Evolutionary conservation across 768 basidiomycete species (phyloP), one percentile per base, ranked within the genome.

Genomic region (Russula emetica): DNA sequence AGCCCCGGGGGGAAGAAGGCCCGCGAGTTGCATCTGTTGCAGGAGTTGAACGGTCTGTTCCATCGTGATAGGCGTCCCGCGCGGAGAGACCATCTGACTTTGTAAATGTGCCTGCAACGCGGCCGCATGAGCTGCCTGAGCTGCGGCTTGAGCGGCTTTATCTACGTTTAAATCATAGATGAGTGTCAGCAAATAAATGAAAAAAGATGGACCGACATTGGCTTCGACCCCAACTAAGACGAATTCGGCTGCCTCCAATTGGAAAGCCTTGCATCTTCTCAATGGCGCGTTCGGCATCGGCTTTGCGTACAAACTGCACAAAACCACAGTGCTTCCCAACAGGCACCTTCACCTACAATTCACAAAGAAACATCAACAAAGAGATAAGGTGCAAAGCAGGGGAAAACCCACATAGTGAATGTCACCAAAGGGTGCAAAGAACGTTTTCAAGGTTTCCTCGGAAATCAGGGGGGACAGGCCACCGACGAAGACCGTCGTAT

Each of bases 181-280:
- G 9, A 10, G 32, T 44, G 55, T 8, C 38, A 49, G 26, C 52
- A 6, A 44, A 56, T 56, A 68, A 50, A 6, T 45, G 22, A 34
- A 8, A 50, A 50, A n/a, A 40, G 14, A 47, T 26, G 30, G 20
- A 79, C 85, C 50, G 62, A 93, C 92, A 93, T 82, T 95, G 93
- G 75, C 90, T 92, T 53, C 94, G 81, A 47, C 94, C 94, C 94
- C 94, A 97, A 71, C 90, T 92, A 67, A 96, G 76, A 40, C 94
- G 83, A 68, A 97, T 94, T 70, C 91, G 81, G 67, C 92, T 93
- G 18, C 94, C 94, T 38, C 92, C 93, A 67, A 97, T 87, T 5
- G 93, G 92, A 73, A 94, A 96, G 28, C 93, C 94, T 78, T 96
- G 94, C 94, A 96, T 94, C 76, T 92, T 93, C 76, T 94, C 90